Evolutionary conservation across 768 basidiomycete species (phyloP), one percentile per base, ranked within the genome.

Genomic region (Mycena albidolilacea): DNA sequence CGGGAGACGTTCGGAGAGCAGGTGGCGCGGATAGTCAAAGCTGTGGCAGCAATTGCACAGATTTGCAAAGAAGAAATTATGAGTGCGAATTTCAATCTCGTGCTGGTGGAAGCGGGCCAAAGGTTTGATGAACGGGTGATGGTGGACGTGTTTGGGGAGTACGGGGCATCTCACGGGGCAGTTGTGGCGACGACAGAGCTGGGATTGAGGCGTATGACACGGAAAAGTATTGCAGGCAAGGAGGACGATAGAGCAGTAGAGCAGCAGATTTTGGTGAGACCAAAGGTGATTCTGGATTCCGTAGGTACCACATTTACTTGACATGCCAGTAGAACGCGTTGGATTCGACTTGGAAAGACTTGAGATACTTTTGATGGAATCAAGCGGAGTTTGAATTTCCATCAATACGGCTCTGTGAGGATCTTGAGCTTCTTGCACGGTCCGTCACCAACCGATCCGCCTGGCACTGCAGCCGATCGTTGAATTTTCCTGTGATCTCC

Each of bases 251-350:
- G 85, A 43, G 79, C 76, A 35, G 80, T 90, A 54, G 93, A 93
- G 64, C 86, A 87, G 72, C 87, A 90, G 76, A 80, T 91, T 65
- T 81, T 95, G 62, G 82, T 94, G 69, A 86, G 86, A 78, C 93
- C 93, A n/a, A 94, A 93, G 79, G 92, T 94, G 4, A 89, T 95
- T 50, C 81, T 94, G 68, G 93, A 94, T 78, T 90, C 90, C n/a
- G 91, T 93, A 54, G 64, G 14, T 37, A 70, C 64, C 19, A 37
- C 64, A 12, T 65, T 72, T 39, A 60, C 17, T 41, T 58, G 15
- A 58, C 37, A 37, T 14, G 55, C 30, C 37, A 60, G 9, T 30
- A 30, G 2, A 30, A 30, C 30, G 30, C 21, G 21, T 55, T 5
- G 30, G 41, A 14, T 14, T 14, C 41, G 7, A 30, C 30, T 7